Base-by-base conservation (phyloP, 129 eudicot genomes). In the Artemisia tridentata region DNA sequence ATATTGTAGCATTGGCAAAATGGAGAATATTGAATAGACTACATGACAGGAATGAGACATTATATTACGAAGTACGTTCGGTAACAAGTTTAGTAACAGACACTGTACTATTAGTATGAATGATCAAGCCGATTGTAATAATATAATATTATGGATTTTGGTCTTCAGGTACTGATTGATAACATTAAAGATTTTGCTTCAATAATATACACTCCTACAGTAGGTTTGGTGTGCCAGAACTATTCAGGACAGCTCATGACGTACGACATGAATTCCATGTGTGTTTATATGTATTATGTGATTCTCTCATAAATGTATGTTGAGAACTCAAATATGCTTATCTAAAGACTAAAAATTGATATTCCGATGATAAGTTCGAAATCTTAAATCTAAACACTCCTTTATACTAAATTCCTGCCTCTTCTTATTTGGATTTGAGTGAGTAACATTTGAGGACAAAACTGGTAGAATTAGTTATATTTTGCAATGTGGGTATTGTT, bases 141-240 rank as follows among this genome's bases (percentile, higher is more conserved):
- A n/a, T n/a, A n/a, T n/a, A n/a, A n/a, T n/a, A n/a, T n/a, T n/a
- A n/a, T n/a, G n/a, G n/a, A n/a, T n/a, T n/a, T n/a, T n/a, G n/a
- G n/a, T n/a, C n/a, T n/a, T n/a, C n/a, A n/a, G n/a, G n/a, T n/a
- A n/a, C n/a, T n/a, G n/a, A n/a, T n/a, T n/a, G n/a, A n/a, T n/a
- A n/a, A n/a, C n/a, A n/a, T n/a, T n/a, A n/a, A 90, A 82, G 89
- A 84, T 80, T 95, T 95, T 83, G 99, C 99, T 72, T 97, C 99
- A 50, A 74, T 90, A 71, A 90, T 95, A 72, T 95, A 95, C 81
- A 95, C 99, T 68, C 99, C 99, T 51, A 95, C 99, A 14, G 99
- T 95, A 14, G 99, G 99, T 73, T 71, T 95, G 81, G 99, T 95
- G 15, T 95, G 99, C 80, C 99, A 95, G 86, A 95, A 95, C 85